Evolutionary conservation across 805 yeast genomes (phyloP).

Genomic region (Ogataea chonburiensis): DNA sequence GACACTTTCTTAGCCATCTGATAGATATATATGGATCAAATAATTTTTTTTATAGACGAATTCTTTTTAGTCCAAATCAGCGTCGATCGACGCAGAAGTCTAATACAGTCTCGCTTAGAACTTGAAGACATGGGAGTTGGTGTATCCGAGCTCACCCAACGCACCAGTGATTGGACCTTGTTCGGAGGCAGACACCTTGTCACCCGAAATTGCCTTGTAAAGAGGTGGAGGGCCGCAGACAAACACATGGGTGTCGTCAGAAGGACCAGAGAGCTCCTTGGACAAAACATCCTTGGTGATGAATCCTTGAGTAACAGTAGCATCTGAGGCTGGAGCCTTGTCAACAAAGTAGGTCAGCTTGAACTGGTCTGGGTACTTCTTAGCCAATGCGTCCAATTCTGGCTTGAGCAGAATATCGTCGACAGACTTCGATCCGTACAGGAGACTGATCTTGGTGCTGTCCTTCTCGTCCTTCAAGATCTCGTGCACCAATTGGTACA

Average conservation of each 20-base stretch:
- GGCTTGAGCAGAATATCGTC: constrained; percentile 79
- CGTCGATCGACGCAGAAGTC: constrained; percentile 10
- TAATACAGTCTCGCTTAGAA: constrained; percentile 43
- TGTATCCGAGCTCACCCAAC: constrained; percentile 83
- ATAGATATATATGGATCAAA: constrained; percentile 1
- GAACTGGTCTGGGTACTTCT: constrained; percentile 74
- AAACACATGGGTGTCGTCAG: constrained; percentile 65
- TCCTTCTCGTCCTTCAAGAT: constrained; percentile 79
- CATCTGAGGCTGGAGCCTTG: constrained; percentile 43
- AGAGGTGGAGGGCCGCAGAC: constrained; percentile 96
- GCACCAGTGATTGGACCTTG: constrained; percentile 94
- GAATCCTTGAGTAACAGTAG: constrained; percentile 67
- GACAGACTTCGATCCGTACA: constrained; percentile 76
- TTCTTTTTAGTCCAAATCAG: neutral
- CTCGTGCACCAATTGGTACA: constrained; percentile 80
- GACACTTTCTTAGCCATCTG: constrained; percentile 44
- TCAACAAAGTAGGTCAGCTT: constrained; percentile 79
- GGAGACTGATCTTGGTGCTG: constrained; percentile 81
- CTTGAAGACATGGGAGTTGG: constrained; percentile 85
- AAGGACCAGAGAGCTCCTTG: constrained; percentile 60
- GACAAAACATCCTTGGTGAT: constrained; percentile 73
- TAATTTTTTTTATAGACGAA: constrained; percentile 1
- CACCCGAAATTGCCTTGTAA: constrained; percentile 84
- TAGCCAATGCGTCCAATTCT: constrained; percentile 69
- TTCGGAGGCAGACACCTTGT: constrained; percentile 78